A percentile compares a stretch with the other conserved stretches of the same genome.
These are phyloP conservation scores for Gillenia trifoliata DNA, from an alignment of 306 rosid genomes.

Conservation along the genomic window DNA sequence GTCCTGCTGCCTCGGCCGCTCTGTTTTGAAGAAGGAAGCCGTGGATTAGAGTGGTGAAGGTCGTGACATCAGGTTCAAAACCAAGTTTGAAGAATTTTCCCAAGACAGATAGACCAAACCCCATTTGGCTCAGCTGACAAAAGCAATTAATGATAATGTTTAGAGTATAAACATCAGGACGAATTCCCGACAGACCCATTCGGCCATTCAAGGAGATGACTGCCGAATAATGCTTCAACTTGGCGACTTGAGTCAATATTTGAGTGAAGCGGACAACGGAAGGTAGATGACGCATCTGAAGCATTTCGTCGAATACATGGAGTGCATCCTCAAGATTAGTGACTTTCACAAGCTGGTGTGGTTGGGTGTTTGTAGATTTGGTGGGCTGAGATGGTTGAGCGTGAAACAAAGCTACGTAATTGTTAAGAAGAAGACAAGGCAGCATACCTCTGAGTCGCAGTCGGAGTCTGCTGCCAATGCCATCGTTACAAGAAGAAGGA, in stretches of 20 bases:
- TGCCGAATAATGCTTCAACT: conserved; percentile 9
- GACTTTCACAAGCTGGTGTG: no score
- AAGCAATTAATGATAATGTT: no score
- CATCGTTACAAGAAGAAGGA: neutral
- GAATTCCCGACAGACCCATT: conserved; percentile 4
- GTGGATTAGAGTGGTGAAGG: no score
- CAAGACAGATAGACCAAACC: no score
- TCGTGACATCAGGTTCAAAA: no score
- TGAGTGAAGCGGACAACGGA: conserved; percentile 18
- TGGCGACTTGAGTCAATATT: conserved; percentile 16
- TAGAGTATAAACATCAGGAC: neutral
- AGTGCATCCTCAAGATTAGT: no score
- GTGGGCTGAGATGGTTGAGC: neutral
- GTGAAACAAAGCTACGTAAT: neutral
- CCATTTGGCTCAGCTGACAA: no score
- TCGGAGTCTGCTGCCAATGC: neutral
- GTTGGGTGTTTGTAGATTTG: neutral
- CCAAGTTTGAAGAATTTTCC: no score
- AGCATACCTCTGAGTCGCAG: neutral
- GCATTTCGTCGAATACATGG: conserved; percentile 22
- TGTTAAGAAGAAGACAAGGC: neutral
- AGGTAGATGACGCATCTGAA: conserved; percentile 21
- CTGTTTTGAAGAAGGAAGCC: no score
- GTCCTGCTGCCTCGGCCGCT: no score
- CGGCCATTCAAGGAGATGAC: conserved; percentile 17